Evolutionary conservation across 2,329 filamentous ascomycete genomes (phyloP), one percentile per base, ranked within the genome.

Genomic region (Fusarium sp.): DNA sequence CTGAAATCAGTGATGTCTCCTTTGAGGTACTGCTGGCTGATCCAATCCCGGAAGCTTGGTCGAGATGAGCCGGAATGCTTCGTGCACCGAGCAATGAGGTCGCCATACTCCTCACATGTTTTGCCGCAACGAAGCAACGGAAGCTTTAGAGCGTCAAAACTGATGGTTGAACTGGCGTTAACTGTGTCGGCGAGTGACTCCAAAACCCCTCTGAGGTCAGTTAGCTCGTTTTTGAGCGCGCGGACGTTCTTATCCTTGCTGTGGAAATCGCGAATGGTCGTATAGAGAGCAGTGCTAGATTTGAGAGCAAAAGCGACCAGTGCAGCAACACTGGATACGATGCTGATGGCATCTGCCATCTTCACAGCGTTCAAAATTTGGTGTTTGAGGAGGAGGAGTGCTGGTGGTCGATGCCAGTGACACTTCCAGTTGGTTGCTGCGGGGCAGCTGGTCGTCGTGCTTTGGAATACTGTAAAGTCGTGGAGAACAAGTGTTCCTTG

Each of bases 11-110:
- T 80, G 49, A 86, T 83, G 69, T 85, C 79, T 56, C 84, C 81
- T 51, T 82, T 82, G 76, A 85, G 83, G 62, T 85, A 86, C 71
- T 75, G 81, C 64, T 86, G 74, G 69, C 79, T 83, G 7, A 83
- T 81, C 85, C 82, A 86, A 72, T 85, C 84, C 58, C 82, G 81
- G 71, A 86, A 83, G 74, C 83, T 86, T 40, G 80, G 79, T 61
- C 80, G 77, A 62, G 70, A 77, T 58, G 73, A 75, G 40, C 71
- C 75, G 24, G 83, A 85, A 78, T 67, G 78, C 71, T 64, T 78
- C 72, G 72, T 78, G 83, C 78, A 81, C 79, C 42, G 77, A 35
- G 59, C 84, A 75, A 75, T 83, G 75, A 73, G 79, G 55, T 73
- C 81, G 40, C 64, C 71, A 72, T 86, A 86, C 31, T 85, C 83